Percentiles rank a stretch among this genome's conserved stretches.
Conservation (phyloP, 1,139 yeast species). For the Martiniozyma asiatica region DNA sequence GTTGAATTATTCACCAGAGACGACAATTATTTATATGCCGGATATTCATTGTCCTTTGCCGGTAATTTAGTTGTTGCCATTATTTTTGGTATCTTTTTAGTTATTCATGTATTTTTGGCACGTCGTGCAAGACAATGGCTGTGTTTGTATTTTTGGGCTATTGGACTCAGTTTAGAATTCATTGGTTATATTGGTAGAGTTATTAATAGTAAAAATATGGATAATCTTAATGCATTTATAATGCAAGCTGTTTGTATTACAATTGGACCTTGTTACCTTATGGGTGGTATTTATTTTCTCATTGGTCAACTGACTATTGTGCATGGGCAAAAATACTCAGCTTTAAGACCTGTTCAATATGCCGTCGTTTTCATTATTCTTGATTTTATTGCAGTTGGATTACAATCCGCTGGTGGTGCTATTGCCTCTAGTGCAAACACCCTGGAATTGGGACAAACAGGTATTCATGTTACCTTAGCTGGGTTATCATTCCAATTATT, state of each 20-base stretch:
- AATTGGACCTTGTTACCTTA: neutral
- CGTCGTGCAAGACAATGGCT: too few relatives aligned
- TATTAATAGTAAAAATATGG: neutral
- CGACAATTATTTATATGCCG: slow-evolving; percentile 13
- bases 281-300: neutral
- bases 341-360: neutral
- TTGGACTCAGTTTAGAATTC: neutral
- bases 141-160: too few relatives aligned
- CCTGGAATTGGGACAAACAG: slow-evolving; percentile 27
- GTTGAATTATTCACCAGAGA: too few relatives aligned
- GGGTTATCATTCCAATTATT: slow-evolving; percentile 74
- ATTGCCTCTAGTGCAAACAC: neutral
- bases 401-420: neutral
- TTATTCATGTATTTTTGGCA: too few relatives aligned
- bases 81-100: neutral
- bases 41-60: neutral
- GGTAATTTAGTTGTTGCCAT: neutral
- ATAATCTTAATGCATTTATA: neutral
- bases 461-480: slow-evolving; percentile 62
- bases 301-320: neutral
- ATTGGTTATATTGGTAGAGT: neutral
- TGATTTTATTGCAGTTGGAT: neutral
- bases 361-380: neutral
- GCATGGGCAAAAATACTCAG: neutral
- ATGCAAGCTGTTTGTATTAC: neutral